These are phyloP conservation scores for Boletus barrowsii DNA, from an alignment of 768 basidiomycete species.

Conservation along the genomic window DNA sequence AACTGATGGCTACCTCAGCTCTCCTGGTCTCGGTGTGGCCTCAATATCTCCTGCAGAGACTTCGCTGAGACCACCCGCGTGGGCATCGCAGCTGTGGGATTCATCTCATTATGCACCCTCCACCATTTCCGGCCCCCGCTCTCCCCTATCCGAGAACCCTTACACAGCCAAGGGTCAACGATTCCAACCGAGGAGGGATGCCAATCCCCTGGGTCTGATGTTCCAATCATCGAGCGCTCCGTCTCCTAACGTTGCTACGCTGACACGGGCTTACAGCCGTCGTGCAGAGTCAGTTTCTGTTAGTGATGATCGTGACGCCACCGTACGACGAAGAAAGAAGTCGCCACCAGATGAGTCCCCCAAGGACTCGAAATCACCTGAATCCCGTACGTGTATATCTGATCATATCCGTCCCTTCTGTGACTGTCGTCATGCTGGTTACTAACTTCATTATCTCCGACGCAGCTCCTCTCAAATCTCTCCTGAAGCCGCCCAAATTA, in stretches of 20 bases:
- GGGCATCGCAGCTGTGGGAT: slow-evolving; percentile 70
- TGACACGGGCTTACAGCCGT: slow-evolving; percentile 61
- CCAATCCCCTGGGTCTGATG: slow-evolving; percentile 46
- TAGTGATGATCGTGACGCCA: slow-evolving; percentile 66
- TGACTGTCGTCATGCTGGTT: slow-evolving; percentile 31
- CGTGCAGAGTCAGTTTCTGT: slow-evolving; percentile 64
- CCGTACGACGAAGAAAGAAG: slow-evolving; percentile 62
- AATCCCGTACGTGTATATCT: slow-evolving; percentile 44
- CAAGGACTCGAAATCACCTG: slow-evolving; percentile 41
- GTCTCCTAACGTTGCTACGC: slow-evolving; percentile 44
- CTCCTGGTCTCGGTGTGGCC: slow-evolving; percentile 42
- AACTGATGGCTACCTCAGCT: slow-evolving; percentile 43
- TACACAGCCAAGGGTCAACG: slow-evolving; percentile 40
- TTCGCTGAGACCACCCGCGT: slow-evolving; percentile 54
- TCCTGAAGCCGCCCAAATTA: slow-evolving; percentile 83
- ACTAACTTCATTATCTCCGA: slow-evolving; percentile 23
- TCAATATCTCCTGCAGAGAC: slow-evolving; percentile 65
- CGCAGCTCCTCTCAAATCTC: slow-evolving; percentile 68
- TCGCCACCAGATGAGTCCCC: slow-evolving; percentile 28
- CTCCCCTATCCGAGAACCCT: slow-evolving; percentile 42
- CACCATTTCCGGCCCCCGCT: slow-evolving; percentile 42
- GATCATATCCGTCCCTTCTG: slow-evolving; percentile 29
- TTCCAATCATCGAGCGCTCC: slow-evolving; percentile 77
- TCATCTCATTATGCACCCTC: slow-evolving; percentile 44
- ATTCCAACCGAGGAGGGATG: slow-evolving; percentile 39